Percentiles rank a stretch among this genome's conserved stretches.
Evolutionary conservation across 345 rosid species (phyloP).

Genomic region (Linum tenue): DNA sequence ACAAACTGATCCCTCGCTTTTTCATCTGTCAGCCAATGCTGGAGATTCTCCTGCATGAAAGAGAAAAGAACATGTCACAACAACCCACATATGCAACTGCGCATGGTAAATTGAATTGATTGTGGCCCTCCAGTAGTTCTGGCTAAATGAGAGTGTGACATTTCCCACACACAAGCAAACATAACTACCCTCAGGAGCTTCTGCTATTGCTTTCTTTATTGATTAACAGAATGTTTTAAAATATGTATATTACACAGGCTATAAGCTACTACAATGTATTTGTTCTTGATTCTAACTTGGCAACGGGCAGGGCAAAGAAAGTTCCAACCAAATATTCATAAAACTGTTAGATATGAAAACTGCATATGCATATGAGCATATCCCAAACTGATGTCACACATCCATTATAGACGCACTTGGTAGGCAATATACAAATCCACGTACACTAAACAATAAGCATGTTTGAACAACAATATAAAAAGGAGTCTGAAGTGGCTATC

Average conservation of each 20-base stretch:
- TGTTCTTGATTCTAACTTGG: neutral
- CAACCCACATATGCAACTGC: neutral
- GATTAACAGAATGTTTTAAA: no score
- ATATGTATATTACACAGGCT: no score
- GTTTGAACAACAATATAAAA: no score
- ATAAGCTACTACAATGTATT: no score
- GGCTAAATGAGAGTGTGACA: no score
- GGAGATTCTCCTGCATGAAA: conserved; percentile 70
- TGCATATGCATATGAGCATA: neutral
- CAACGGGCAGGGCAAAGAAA: neutral
- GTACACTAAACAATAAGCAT: neutral
- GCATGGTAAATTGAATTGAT: neutral
- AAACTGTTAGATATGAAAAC: neutral
- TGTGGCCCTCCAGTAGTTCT: no score
- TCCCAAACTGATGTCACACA: neutral
- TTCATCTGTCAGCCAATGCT: conserved; percentile 86
- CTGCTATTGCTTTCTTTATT: no score
- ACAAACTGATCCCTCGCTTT: conserved; percentile 94
- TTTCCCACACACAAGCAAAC: no score
- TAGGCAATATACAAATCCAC: neutral
- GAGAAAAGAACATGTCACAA: neutral
- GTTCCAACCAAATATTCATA: neutral
- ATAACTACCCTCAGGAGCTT: no score
- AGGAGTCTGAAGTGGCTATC: neutral
- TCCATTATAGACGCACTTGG: neutral